These are phyloP conservation scores for Adiantum capillusveneris DNA, from an alignment of 75 land plant species.

Conservation along the genomic window DNA sequence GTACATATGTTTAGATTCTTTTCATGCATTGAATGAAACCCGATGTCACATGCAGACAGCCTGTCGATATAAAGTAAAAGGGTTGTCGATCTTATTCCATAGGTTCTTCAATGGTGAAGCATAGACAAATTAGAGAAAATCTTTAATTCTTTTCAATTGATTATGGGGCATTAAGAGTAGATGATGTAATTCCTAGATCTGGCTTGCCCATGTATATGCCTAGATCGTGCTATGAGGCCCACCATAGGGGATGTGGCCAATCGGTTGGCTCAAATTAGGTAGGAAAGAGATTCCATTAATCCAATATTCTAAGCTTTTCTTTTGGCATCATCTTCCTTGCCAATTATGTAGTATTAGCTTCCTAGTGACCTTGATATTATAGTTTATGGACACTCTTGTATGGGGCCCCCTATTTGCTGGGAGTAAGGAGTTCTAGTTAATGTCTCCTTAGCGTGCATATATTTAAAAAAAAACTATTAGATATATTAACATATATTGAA, in stretches of 20 bases:
- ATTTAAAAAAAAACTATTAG: too few species aligned
- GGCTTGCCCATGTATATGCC: constrained; percentile 52
- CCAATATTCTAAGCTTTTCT: not conserved
- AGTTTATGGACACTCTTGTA: too few species aligned
- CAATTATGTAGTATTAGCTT: too few species aligned
- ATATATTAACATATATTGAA: too few species aligned
- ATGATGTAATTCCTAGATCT: constrained; percentile 38
- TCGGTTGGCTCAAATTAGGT: constrained; percentile 39
- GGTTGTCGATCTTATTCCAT: constrained; percentile 47
- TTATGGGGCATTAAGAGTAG: constrained; percentile 41
- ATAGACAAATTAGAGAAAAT: constrained; percentile 38
- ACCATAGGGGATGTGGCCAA: constrained; percentile 47
- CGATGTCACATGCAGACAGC: constrained; percentile 54
- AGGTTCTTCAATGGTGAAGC: constrained; percentile 50
- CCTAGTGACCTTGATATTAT: too few species aligned
- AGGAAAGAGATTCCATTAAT: not conserved
- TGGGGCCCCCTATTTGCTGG: too few species aligned
- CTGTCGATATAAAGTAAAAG: constrained; percentile 53
- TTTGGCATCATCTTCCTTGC: too few species aligned
- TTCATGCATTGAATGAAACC: constrained; percentile 54
- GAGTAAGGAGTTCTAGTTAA: too few species aligned
- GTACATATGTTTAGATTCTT: constrained; percentile 54
- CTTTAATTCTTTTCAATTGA: constrained; percentile 33
- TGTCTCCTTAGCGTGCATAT: too few species aligned
- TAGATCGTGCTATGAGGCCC: constrained; percentile 45